phyloP scores from a whole-genome alignment of 176 grass and related monocot species.

The Puya raimondii region DNA sequence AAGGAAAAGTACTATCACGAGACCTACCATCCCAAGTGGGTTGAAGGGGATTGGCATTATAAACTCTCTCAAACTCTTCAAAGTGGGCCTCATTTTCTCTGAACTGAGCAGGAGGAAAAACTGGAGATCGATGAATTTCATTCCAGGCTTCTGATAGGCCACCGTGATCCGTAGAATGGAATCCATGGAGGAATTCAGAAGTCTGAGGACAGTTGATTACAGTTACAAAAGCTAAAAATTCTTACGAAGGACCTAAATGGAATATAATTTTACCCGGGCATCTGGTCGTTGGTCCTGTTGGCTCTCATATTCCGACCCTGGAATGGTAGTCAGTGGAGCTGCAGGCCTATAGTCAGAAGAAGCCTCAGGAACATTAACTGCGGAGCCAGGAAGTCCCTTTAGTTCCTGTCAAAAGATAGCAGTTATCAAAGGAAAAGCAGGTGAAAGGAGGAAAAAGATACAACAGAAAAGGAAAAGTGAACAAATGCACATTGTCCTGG shows the following conservation, averaged over 20 bases:
- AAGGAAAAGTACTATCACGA: neutral
- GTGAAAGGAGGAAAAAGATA: neutral
- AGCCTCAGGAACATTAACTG: slow-evolving; percentile 47
- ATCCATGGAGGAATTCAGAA: slow-evolving; percentile 38
- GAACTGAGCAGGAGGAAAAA: slow-evolving; percentile 31
- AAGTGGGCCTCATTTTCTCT: slow-evolving; percentile 26
- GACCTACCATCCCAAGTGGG: slow-evolving; percentile 57
- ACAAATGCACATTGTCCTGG: too few relatives aligned
- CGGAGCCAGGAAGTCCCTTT: slow-evolving; percentile 68
- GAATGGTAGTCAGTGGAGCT: slow-evolving; percentile 65
- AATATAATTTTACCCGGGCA: slow-evolving; percentile 38
- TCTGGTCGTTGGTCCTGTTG: slow-evolving; percentile 58
- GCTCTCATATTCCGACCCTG: slow-evolving; percentile 68
- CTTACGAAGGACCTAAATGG: neutral
- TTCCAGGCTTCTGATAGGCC: slow-evolving; percentile 66
- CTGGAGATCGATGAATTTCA: slow-evolving; percentile 50
- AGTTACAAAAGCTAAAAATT: slow-evolving; percentile 27
- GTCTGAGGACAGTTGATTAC: slow-evolving; percentile 33
- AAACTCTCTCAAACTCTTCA: slow-evolving; percentile 74
- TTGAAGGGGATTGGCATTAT: slow-evolving; percentile 30
- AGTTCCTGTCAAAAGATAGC: slow-evolving; percentile 46
- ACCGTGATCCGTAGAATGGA: slow-evolving; percentile 30
- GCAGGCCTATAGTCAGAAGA: slow-evolving; percentile 38
- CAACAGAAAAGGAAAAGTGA: neutral
- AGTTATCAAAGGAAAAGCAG: neutral